Base-by-base conservation (phyloP, 2,329 filamentous ascomycete species). In the Malbranchea zuffiana region DNA sequence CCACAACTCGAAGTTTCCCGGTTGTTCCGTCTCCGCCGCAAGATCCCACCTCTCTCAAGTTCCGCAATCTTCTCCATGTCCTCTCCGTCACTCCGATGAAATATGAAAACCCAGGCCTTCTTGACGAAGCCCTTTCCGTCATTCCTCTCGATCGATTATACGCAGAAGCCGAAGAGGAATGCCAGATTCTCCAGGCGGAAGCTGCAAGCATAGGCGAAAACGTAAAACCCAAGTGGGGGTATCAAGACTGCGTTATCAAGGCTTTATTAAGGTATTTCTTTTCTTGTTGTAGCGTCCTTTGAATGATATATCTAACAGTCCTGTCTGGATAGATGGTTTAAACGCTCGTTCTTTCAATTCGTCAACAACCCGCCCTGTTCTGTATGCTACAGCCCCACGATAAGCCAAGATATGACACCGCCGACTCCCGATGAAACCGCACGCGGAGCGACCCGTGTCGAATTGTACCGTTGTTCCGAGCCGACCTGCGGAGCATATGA, bases 211-310 rank as follows among this genome's bases (percentile, higher is more conserved):
- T 94, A 65, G 83, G 82, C 13, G 76, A 82, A 39, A 82, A 79
- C 38, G 72, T 76, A 47, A 81, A 82, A 57, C 75, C 87, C 1
- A 81, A 86, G 66, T 96, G 88, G 88, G 88, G 87, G 40, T 95
- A 96, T 56, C 88, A 96, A 61, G 90, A 98, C 63, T 98, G 88
- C 59, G 85, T 95, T 38, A 81, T 96, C 53, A 75, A 83, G 47
- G 84, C 88, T 43, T 68, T 96, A 46, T 68, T 96, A 53, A 80
- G 78, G 82, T 86, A 67, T 50, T 32, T 39, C 30, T 42, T 51
- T 36, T 52, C 43, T 51, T 35, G 50, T 37, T n/a, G n/a, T n/a
- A n/a, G n/a, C 41, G 35, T 23, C 30, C 38, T 28, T 26, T 28
- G 20, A 21, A 44, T 23, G 24, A 37, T 31, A 33, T 50, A 35